Evolutionary conservation across 345 rosid genomes (phyloP), one percentile per base, ranked within the genome.

Genomic region (Populus pruinosa): DNA sequence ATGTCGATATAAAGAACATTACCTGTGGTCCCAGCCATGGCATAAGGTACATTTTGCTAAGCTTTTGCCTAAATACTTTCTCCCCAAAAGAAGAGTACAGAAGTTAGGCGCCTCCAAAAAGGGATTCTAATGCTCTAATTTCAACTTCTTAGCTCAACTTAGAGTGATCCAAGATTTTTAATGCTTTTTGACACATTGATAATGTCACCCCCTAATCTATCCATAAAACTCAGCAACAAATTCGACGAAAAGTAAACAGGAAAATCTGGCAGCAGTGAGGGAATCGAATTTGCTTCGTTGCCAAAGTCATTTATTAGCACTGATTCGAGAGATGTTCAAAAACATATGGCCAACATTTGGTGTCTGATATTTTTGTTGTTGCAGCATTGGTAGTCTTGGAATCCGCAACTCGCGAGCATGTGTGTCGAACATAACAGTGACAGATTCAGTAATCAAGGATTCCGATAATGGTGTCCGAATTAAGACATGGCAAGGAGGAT

Each of bases 401-500:
- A 41, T 29, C 44, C 73, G 56, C 72, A 82, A 79, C 43, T 76
- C 85, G 2, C 75, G 10, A 67, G 88, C 85, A 6, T 83, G 88
- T 13, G 88, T 83, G 21, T 81, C 83, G 6, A 75, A 86, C 65
- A 68, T 86, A 38, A 81, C 77, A 4, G 86, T 83, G 41, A 56
- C 39, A 10, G 76, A 81, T 41, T 76, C 80, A 10, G 62, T 73
- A 18, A 82, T 83, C 56, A 80, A 75, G 36, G 8, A 66, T 21
- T 79, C 88, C 2, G 80, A 76, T 25, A 83, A 83, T 3, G 88
- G 88, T 9, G 85, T 80, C 2, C 56, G 86, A 39, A 81, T 86
- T 25, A 86, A 86, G 76, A 79, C 86, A 43, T 81, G 88, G 88
- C 88, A 85, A 67, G 88, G 88, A 11, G 86, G 88, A 8, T 36